phyloP scores from a whole-genome alignment of 1,284 basidiomycete genomes.

The Coniferiporia sulphurascens region DNA sequence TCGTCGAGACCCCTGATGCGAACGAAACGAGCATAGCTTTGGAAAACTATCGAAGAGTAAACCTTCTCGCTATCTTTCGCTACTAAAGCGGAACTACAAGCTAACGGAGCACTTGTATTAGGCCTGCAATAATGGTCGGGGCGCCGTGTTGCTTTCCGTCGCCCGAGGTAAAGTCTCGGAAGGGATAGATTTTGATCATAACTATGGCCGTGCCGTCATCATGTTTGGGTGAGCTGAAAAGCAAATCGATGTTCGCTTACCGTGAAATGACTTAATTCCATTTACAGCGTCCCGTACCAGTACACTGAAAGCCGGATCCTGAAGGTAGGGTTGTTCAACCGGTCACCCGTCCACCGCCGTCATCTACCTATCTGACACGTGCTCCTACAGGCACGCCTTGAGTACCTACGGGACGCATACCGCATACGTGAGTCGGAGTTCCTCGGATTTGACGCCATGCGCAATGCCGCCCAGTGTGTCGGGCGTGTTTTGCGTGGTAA shows the following conservation, averaged over 20 bases:
- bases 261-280: conserved; percentile 5
- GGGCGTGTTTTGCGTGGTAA: conserved; percentile 97
- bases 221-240: conserved; percentile 87
- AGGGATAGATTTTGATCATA: conserved; percentile 99
- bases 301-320: conserved; percentile 98
- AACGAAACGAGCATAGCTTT: conserved; percentile 98
- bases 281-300: conserved; percentile 86
- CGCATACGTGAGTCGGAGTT: conserved; percentile 98
- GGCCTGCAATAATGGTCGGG: conserved; percentile 98
- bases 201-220: conserved; percentile 97
- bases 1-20: conserved; percentile 98
- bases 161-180: conserved; percentile 99
- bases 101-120: conserved; percentile 28
- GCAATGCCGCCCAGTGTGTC: conserved; percentile 98
- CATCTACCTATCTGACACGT: neutral
- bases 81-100: neutral
- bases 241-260: neutral
- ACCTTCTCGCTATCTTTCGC: neutral
- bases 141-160: conserved; percentile 94
- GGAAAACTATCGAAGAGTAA: conserved; percentile 88
- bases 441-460: conserved; percentile 98
- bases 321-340: conserved; percentile 40
- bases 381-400: conserved; percentile 68
- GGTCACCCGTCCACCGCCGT: neutral
- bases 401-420: conserved; percentile 98